Percentiles rank a stretch among this genome's conserved stretches.
Conservation (phyloP, 2,329 filamentous ascomycete species). For the Venturiaceae sp. region DNA sequence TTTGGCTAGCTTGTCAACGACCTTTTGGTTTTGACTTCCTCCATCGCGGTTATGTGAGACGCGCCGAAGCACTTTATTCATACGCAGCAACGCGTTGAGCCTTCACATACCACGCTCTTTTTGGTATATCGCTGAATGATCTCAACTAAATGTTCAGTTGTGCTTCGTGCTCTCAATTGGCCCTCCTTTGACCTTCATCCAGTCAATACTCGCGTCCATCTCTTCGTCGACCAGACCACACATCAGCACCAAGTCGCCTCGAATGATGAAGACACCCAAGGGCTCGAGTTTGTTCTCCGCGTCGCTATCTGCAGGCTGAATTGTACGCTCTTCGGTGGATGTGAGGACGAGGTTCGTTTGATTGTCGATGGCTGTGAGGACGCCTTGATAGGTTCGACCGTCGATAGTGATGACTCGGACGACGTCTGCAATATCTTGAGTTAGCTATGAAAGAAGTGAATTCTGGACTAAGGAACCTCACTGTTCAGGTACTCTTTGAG, state of each 20-base stretch:
- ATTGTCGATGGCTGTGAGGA: slow-evolving; percentile 77
- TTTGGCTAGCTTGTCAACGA: neutral
- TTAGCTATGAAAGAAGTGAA: neutral
- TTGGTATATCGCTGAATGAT: neutral
- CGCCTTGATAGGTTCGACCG: slow-evolving; percentile 69
- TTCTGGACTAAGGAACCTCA: neutral
- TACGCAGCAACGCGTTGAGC: neutral
- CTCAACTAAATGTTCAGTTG: slow-evolving; percentile 21
- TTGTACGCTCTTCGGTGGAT: slow-evolving; percentile 79
- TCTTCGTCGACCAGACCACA: slow-evolving; percentile 85
- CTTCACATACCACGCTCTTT: neutral
- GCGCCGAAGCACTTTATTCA: neutral
- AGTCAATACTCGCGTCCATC: slow-evolving; percentile 84
- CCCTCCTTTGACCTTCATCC: slow-evolving; percentile 78
- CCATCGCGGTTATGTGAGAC: neutral
- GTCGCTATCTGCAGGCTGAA: slow-evolving; percentile 72
- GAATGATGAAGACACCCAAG: slow-evolving; percentile 81
- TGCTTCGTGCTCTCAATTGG: slow-evolving; percentile 83
- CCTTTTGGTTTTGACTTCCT: neutral
- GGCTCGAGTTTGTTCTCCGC: slow-evolving; percentile 73
- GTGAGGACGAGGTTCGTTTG: slow-evolving; percentile 86
- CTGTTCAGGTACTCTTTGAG: slow-evolving; percentile 7
- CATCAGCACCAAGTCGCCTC: slow-evolving; percentile 88
- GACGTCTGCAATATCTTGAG: slow-evolving; percentile 56
- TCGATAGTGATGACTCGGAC: slow-evolving; percentile 88